These are phyloP conservation scores for Fusarium odoratissimum DNA, from an alignment of 2,329 filamentous ascomycete genomes.

Conservation along the genomic window DNA sequence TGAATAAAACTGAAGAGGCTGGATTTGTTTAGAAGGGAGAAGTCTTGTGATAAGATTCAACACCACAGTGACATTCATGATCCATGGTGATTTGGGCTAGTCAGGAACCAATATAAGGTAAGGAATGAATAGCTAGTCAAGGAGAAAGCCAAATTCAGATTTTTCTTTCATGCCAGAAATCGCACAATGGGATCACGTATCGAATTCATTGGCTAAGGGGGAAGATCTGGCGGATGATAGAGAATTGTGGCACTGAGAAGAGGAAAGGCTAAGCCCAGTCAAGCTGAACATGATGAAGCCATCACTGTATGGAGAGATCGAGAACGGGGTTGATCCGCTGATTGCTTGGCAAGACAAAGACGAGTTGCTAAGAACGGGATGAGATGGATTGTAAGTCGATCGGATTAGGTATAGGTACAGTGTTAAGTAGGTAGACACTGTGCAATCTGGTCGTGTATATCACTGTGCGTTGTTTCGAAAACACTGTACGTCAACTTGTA, in stretches of 20 bases:
- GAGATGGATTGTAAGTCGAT: constrained; percentile 5
- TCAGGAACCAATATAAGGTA: constrained; percentile 13
- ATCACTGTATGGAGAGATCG: neutral
- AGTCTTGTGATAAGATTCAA: constrained; percentile 17
- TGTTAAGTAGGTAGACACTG: accelerated
- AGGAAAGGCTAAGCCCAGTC: constrained; percentile 8
- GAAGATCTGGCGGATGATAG: constrained; percentile 2
- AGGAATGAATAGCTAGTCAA: constrained; percentile 13
- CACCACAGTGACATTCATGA: constrained; percentile 3
- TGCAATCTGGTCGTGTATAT: accelerated
- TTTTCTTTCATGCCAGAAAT: neutral
- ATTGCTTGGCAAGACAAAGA: constrained; percentile 10
- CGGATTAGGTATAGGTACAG: neutral
- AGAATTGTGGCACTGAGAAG: neutral
- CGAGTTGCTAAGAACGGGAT: constrained; percentile 4
- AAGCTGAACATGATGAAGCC: neutral
- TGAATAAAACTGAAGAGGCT: neutral
- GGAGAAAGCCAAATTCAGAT: neutral
- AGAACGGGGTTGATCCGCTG: constrained; percentile 13
- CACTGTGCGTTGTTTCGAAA: accelerated
- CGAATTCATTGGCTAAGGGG: neutral
- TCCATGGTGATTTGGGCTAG: neutral
- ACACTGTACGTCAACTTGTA: neutral
- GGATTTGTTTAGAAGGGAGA: constrained; percentile 7
- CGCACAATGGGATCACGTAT: neutral